These are phyloP conservation scores for Cercospora citrullina DNA, from an alignment of 2,329 filamentous ascomycete genomes.

Conservation along the genomic window DNA sequence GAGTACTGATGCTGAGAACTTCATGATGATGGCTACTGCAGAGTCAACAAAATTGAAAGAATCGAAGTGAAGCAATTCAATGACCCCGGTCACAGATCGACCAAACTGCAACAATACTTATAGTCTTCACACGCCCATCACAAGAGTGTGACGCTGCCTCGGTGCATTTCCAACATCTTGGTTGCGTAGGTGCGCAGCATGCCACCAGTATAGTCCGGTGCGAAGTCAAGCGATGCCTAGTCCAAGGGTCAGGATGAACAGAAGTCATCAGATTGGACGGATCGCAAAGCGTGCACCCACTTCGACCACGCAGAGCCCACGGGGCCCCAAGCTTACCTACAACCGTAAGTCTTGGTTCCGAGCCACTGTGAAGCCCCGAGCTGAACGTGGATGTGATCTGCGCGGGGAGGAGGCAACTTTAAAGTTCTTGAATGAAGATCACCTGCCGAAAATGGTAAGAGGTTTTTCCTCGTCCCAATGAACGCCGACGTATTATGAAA, in stretches of 20 bases:
- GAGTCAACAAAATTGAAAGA: not conserved
- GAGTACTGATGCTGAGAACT: constrained; percentile 10
- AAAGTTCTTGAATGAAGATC: constrained; percentile 4
- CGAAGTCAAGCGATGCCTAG: not conserved
- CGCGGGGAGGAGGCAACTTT: not conserved
- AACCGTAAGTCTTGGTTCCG: not conserved
- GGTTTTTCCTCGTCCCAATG: not conserved
- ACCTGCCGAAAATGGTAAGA: not conserved
- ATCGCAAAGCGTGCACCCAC: not conserved
- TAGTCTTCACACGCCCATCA: not conserved
- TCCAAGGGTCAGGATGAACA: not conserved
- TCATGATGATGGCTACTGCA: constrained; percentile 14
- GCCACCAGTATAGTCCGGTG: not conserved
- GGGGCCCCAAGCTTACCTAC: not conserved
- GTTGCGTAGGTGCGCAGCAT: not conserved
- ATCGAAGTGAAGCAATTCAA: not conserved
- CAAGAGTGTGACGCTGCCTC: not conserved
- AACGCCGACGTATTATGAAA: not conserved
- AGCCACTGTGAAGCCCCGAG: no score
- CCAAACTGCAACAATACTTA: not conserved
- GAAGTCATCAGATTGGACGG: constrained; percentile 4
- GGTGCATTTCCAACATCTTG: not conserved
- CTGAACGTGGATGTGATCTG: constrained; percentile 2
- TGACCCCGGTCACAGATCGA: not conserved
- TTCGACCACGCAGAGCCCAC: not conserved